Percentiles rank a stretch among this genome's conserved stretches.
Evolutionary conservation across 257 asterid genomes (phyloP).

Genomic region (Salvia miltiorrhiza): DNA sequence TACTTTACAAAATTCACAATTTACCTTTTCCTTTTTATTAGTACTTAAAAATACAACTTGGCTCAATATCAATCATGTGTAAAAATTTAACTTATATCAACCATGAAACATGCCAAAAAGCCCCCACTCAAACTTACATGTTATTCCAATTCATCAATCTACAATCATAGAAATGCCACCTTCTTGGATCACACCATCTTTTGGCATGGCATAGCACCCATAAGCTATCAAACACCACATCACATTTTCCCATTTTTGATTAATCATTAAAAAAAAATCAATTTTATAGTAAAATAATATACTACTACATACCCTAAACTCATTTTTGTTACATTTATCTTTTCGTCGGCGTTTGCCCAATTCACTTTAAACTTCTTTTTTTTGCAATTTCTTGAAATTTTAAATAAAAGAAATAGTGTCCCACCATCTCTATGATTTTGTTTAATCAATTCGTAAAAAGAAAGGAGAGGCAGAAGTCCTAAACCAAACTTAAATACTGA

Average conservation of each 20-base stretch:
- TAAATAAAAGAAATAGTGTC: neutral
- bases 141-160: slow-evolving; percentile 29
- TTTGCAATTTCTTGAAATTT: neutral
- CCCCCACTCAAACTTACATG: slow-evolving; percentile 13
- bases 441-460: neutral
- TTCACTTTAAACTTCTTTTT: neutral
- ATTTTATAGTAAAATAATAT: too few relatives aligned
- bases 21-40: neutral
- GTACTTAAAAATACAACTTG: neutral
- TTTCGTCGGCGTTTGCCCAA: neutral
- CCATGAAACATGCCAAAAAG: slow-evolving; percentile 31
- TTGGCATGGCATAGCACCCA: slow-evolving; percentile 22
- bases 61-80: neutral
- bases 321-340: too few relatives aligned
- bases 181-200: slow-evolving; percentile 22
- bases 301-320: too few relatives aligned
- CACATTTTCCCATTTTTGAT: too few relatives aligned
- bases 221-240: neutral
- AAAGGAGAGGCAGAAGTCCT: neutral
- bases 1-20: neutral
- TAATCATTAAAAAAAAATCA: too few relatives aligned
- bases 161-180: slow-evolving; percentile 28
- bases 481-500: slow-evolving; percentile 19
- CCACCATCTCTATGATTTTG: neutral
- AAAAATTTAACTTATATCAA: too few relatives aligned